Evolutionary conservation across 352 stramenopile species (phyloP), one percentile per base, ranked within the genome.

Genomic region (Peronospora destructor): DNA sequence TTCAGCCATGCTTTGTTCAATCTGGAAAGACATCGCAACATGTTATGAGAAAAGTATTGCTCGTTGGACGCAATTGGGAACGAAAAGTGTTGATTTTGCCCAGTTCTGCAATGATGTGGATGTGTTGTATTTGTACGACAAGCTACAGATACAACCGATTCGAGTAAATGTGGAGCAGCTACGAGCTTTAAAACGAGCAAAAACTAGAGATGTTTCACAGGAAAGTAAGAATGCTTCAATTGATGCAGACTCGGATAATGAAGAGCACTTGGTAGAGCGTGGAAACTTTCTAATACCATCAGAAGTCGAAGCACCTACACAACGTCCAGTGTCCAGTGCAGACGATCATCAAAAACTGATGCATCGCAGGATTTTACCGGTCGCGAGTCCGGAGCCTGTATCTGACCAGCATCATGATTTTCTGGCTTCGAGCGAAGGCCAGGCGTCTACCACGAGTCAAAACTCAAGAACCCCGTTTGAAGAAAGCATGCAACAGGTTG

Each of bases 1-100:
- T 25, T 9, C 51, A 14, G 42, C 42, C 14, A 39, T 37, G 12
- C 21, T 59, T 7, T 53, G 43, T 36, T 21, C 43, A 8, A 53
- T 59, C 14, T 59, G 51, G 51, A 59, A 42, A n/a, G 35, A 53
- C 2, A 11, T 53, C 16, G 43, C 43, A n/a, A 32, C 36, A 6
- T 33, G 28, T 2, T 53, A 59, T 8, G 43, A 59, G 23, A 43
- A 47, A 2, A 53, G 33, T 42, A 36, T 53, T 13, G 21, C 51
- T 41, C 51, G 51, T 9, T 53, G 51, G 51, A 59, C 46, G 43
- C 51, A 59, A 16, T 19, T 59, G n/a, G 43, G 43, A 5, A 59
- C 51, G 28, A 12, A 47, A 8, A 14, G 14, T 7, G 42, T 21
- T 36, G 43, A 45, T 5, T 53, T 59, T n/a, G 9, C 35, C 4